A percentile compares a stretch with the other conserved stretches of the same genome.
phyloP scores from a whole-genome alignment of 2,329 filamentous ascomycete genomes.

The Mollisia scopiformis region DNA sequence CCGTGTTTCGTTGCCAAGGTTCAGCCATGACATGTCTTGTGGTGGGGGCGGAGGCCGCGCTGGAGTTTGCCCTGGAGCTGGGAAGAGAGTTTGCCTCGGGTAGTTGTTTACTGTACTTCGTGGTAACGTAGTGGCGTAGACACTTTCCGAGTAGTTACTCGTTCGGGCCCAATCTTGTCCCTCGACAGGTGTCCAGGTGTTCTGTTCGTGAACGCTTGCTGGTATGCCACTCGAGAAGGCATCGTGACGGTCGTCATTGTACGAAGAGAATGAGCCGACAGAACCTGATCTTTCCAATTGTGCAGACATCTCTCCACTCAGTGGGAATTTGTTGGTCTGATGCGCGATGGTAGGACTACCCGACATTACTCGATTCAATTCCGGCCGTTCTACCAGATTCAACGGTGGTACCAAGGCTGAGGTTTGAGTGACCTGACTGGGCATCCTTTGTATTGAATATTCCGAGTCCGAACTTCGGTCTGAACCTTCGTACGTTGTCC shows the following conservation, averaged over 20 bases:
- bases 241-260: slow-evolving; percentile 36
- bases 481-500: slow-evolving; percentile 50
- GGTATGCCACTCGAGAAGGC: slow-evolving; percentile 69
- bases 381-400: slow-evolving; percentile 58
- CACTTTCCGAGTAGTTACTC: slow-evolving; percentile 53
- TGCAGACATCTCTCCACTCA: slow-evolving; percentile 62
- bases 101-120: slow-evolving; percentile 34
- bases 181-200: slow-evolving; percentile 27
- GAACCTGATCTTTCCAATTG: slow-evolving; percentile 62
- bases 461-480: slow-evolving; percentile 50
- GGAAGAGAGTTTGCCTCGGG: slow-evolving; percentile 20
- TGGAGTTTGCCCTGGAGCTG: slow-evolving; percentile 16
- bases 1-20: slow-evolving; percentile 53
- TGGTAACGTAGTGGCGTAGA: slow-evolving; percentile 46
- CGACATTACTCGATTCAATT: slow-evolving; percentile 65
- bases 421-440: slow-evolving; percentile 59
- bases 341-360: slow-evolving; percentile 72
- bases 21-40: slow-evolving; percentile 78
- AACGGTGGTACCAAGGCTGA: slow-evolving; percentile 74
- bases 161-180: slow-evolving; percentile 54
- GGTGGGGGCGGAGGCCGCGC: slow-evolving; percentile 11
- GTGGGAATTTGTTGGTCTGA: slow-evolving; percentile 46
- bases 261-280: slow-evolving; percentile 34
- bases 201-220: slow-evolving; percentile 51
- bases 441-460: slow-evolving; percentile 49